Evolutionary conservation across 164 flowering plant genomes (phyloP), one percentile per base, ranked within the genome.

Genomic region (Brasenia schreberi): DNA sequence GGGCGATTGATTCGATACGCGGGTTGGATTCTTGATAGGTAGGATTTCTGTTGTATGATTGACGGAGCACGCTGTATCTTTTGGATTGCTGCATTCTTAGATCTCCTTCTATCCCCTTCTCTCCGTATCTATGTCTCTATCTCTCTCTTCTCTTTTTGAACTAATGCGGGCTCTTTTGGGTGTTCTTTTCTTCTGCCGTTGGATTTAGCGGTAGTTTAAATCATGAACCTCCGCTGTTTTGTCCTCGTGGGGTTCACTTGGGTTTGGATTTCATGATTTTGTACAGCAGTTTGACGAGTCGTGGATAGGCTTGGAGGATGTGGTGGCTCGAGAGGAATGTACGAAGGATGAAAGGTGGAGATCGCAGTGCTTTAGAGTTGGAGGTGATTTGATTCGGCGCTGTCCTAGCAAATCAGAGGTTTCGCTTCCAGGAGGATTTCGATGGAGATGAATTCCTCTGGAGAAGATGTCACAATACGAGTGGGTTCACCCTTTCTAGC

Each of bases 151-250:
- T 49, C 3, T 14, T 49, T 49, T 49, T 3, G 56, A 16, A 6
- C 56, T 49, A 16, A 4, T 49, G 9, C 18, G 63, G 33, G 12
- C 33, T 61, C 63, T 61, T 61, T 61, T 61, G 18, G 19, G 10
- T 61, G n/a, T 61, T 61, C 10, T 61, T 61, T 61, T 61, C 23
- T 12, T 61, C 63, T 61, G 10, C 63, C 19, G 63, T 61, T 61
- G 63, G 63, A 11, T 61, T 61, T 18, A 12, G 10, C 12, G 63
- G 19, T 23, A 1, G 33, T 61, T 61, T 61, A 11, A 27, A 27
- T 61, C n/a, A 61, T 12, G 39, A 61, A 61, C 18, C 5, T 49
- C 56, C 56, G 56, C 16, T 49, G 56, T 49, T 49, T 49, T 49
- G 1, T 14, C 56, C 16, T 33, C 39, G 39, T 33, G 9, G 56